Base-by-base conservation (phyloP, 371 early-diverging fungal genomes). In the Apophysomyces sp. region DNA sequence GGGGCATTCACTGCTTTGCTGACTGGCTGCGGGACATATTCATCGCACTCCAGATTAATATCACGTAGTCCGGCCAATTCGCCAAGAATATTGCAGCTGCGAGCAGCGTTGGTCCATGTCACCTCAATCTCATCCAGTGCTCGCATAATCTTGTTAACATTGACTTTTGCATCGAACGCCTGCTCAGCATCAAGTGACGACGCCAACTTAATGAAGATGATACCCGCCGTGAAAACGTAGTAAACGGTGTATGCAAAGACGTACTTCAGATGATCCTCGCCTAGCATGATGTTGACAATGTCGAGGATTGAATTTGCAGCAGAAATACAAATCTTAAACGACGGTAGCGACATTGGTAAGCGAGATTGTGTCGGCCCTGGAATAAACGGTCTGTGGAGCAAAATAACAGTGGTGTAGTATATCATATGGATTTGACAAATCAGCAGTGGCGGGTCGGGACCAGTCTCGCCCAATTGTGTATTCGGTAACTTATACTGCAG, bases 391-490 rank as follows among this genome's bases (percentile, higher is more conserved):
- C 81, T 68, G 53, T 80, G 78, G 11, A 80, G 65, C 16, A 77
- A 39, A 24, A 77, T 80, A 34, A 72, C 60, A 0, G 74, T 68
- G 12, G 78, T 80, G 49, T 77, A 71, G 39, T 76, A 80, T 0
- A 72, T 58, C 74, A 80, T 70, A 55, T 80, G 81, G 41, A 80
- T 52, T 51, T 83, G 84, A 12, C 75, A 77, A 31, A 81, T 62
- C 0, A 65, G 56, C 3, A 67, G 40, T 0, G 72, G 60, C 6
- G 72, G 70, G 16, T 63, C 41, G 2, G 41, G 11, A 16, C 32
- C n/a, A 11, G 41, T 12, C 44, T 55, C 32, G 16, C 58, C 31
- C 40, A 29, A 9, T 62, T 60, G 16, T 11, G 55, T 66, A 59
- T 26, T 62, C 52, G 55, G 58, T 26, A 40, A 59, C 15, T 57